Base-by-base conservation (phyloP, 1,284 basidiomycete genomes). In the Boletus semigastroideus region DNA sequence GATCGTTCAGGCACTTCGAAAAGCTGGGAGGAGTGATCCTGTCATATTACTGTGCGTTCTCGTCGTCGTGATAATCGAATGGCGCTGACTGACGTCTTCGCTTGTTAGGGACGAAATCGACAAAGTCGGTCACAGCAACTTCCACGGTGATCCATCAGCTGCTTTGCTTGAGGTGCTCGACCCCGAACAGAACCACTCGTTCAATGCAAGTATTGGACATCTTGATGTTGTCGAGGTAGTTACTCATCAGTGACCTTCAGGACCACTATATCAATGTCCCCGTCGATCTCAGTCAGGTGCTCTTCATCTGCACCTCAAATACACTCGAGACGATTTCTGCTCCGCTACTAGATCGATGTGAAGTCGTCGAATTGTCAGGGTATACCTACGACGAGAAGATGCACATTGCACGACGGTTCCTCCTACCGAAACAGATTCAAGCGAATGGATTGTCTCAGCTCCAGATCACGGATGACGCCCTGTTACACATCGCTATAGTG, bases 201-300 rank as follows among this genome's bases (percentile, higher is more conserved):
- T 95, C 71, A 85, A 85, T 71, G 81, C 87, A 64, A 55, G 83
- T 74, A 28, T 52, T 43, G 1, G 5, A 48, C 14, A 11, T 20
- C 30, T 13, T 33, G 22, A 25, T 12, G 25, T 19, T 39, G 1
- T 40, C 1, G 14, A 7, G 10, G 25, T 11, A 14, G 17, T 14
- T 16, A 27, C 52, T 68, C 13, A 64, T 42, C 1, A 1, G 5
- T 5, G 8, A 20, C 10, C 3, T 38, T 33, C 43, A 94, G 84
- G 93, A 96, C 66, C 92, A 95, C 69, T 95, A 96, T 61, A 80
- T 92, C 71, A 92, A 94, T 59, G 89, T 95, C 2, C 93, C 94
- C 3, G 83, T 95, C 50, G 92, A 96, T 62, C 78, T 96, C 37
- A 90, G 87, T 41, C 87, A 89, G 59, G 86, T 95, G 8, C 76